Percentiles rank a stretch among this genome's conserved stretches.
Conservation (phyloP, 495 filamentous ascomycete genomes). For the Podospora comata region DNA sequence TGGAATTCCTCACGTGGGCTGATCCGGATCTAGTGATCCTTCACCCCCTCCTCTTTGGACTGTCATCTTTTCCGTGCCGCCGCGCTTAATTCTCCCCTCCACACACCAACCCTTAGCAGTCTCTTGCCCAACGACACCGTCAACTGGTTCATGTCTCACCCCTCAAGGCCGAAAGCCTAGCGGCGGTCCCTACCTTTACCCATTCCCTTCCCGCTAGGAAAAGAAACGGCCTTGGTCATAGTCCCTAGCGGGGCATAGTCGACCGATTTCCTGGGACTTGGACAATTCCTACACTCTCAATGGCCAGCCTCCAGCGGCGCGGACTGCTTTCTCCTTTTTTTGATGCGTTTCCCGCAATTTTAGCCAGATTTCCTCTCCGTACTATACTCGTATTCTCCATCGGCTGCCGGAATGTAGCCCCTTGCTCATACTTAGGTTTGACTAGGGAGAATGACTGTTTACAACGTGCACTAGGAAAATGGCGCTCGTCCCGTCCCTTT, state of each 20-base stretch:
- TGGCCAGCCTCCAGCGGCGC: neutral
- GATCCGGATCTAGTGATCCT: neutral
- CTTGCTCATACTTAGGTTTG: neutral
- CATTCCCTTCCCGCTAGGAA: neutral
- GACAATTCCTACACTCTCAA: neutral
- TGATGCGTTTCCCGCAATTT: neutral
- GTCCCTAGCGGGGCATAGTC: neutral
- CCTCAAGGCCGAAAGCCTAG: neutral
- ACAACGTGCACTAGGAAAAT: slow-evolving; percentile 1
- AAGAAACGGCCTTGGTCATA: neutral
- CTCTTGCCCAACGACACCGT: neutral
- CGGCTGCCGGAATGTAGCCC: neutral
- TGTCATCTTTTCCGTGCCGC: neutral
- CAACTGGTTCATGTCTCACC: neutral
- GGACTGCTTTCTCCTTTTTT: neutral
- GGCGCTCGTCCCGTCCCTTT: slow-evolving; percentile 1
- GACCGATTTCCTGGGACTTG: neutral
- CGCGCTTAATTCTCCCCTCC: slow-evolving; percentile 1
- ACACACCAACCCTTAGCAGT: neutral
- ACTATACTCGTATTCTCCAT: neutral
- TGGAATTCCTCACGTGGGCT: neutral
- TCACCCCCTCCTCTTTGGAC: neutral
- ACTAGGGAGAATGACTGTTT: neutral
- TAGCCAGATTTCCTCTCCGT: neutral
- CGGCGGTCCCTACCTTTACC: neutral